phyloP scores from a whole-genome alignment of 2,329 filamentous ascomycete species.

The Pseudogymnoascus sp. region DNA sequence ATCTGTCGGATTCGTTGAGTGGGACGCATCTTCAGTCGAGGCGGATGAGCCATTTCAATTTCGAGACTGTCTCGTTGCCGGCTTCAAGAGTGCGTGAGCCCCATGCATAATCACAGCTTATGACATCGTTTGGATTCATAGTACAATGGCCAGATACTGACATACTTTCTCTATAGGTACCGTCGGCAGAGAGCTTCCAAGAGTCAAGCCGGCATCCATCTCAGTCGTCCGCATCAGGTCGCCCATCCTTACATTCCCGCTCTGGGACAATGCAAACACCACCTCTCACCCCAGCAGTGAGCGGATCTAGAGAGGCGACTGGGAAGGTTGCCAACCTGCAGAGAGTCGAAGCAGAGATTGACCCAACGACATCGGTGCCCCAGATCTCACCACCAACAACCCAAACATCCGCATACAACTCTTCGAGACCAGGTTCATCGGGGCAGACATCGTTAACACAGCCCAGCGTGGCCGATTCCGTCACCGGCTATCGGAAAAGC shows the following conservation, averaged over 20 bases:
- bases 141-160: slow-evolving; percentile 15
- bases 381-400: slow-evolving; percentile 56
- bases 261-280: slow-evolving; percentile 73
- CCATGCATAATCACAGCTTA: neutral
- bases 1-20: slow-evolving; percentile 63
- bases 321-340: slow-evolving; percentile 27
- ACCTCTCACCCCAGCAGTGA: slow-evolving; percentile 79
- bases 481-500: neutral
- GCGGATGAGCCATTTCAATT: slow-evolving; percentile 78
- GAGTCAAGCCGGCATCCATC: slow-evolving; percentile 58
- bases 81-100: slow-evolving; percentile 62
- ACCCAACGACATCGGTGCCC: slow-evolving; percentile 53
- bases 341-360: slow-evolving; percentile 31
- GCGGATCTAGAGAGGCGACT: slow-evolving; percentile 48
- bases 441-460: slow-evolving; percentile 22
- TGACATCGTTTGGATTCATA: neutral
- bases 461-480: neutral
- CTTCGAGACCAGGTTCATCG: slow-evolving; percentile 28
- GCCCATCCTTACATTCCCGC: slow-evolving; percentile 59
- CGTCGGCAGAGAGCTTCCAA: slow-evolving; percentile 49
- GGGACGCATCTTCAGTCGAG: slow-evolving; percentile 70
- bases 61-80: slow-evolving; percentile 84
- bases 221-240: slow-evolving; percentile 51
- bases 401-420: slow-evolving; percentile 32
- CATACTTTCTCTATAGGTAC: slow-evolving; percentile 36